Evolutionary conservation across 768 basidiomycete species (phyloP).

Genomic region (Paxillus rubicundulus): DNA sequence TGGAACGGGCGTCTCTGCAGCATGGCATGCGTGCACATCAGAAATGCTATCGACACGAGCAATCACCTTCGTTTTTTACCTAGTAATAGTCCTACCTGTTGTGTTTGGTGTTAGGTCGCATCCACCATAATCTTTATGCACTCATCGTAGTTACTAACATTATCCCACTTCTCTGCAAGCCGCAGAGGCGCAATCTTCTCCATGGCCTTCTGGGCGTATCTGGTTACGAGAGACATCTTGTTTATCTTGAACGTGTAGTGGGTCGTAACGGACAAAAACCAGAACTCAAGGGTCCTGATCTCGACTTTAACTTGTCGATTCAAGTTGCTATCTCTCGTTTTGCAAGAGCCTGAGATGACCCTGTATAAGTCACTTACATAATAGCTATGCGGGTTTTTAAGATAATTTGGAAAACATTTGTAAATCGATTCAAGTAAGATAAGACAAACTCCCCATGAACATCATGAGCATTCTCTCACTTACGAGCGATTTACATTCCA

Average conservation of each 20-base stretch:
- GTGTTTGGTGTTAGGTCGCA: constrained; percentile 4
- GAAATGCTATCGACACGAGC: not conserved
- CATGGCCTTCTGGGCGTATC: constrained; percentile 64
- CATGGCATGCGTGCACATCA: constrained; percentile 1
- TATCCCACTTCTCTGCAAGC: constrained; percentile 92
- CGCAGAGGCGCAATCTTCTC: constrained; percentile 82
- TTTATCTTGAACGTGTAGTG: not conserved
- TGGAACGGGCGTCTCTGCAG: constrained; percentile 51
- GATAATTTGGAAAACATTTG: too few species aligned
- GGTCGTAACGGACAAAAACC: too few species aligned
- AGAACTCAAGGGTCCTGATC: too few species aligned
- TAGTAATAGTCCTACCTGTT: constrained; percentile 70
- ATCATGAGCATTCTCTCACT: too few species aligned
- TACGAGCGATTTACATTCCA: too few species aligned
- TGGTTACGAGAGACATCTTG: constrained; percentile 22
- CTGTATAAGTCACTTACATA: too few species aligned
- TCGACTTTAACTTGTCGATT: too few species aligned
- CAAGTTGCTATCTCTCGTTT: too few species aligned
- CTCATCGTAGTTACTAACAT: constrained; percentile 52
- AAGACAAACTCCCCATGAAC: too few species aligned
- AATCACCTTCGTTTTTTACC: constrained; percentile 41
- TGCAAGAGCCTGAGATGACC: too few species aligned
- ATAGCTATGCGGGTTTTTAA: too few species aligned
- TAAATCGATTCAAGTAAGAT: too few species aligned
- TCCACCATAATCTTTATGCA: not conserved